phyloP scores from a whole-genome alignment of 352 stramenopile genomes.

The Pythium folliculosum region DNA sequence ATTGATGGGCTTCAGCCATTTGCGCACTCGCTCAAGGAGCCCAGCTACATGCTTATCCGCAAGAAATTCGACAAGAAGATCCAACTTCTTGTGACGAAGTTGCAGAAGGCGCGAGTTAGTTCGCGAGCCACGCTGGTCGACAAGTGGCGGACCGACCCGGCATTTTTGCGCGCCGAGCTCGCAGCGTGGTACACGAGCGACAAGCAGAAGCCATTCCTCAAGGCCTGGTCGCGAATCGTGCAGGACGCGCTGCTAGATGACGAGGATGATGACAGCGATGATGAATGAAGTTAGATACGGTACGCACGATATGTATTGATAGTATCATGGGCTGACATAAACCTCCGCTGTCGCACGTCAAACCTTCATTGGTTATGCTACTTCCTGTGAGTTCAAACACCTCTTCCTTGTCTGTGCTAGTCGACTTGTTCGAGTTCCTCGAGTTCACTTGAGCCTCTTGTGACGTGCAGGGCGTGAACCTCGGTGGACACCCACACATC shows the following conservation, averaged over 20 bases:
- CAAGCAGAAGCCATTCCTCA: constrained; percentile 48
- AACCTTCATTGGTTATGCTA: too few species aligned
- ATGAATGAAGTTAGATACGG: constrained; percentile 10
- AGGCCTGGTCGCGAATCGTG: constrained; percentile 46
- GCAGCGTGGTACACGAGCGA: constrained; percentile 62
- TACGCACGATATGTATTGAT: background rate
- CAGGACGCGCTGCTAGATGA: constrained; percentile 16
- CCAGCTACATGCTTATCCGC: constrained; percentile 90
- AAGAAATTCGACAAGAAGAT: constrained; percentile 90
- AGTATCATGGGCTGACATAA: background rate
- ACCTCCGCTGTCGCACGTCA: too few species aligned
- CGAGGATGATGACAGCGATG: constrained; percentile 11
- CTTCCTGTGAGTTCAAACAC: too few species aligned
- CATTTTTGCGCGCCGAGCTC: constrained; percentile 57
- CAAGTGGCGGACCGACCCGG: constrained; percentile 45
- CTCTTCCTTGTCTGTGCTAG: background rate
- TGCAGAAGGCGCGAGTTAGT: constrained; percentile 53
- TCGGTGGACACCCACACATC: too few species aligned
- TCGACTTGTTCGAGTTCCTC: too few species aligned
- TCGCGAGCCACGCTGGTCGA: constrained; percentile 41
- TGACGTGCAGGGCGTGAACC: too few species aligned
- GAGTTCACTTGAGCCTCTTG: too few species aligned
- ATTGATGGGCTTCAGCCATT: constrained; percentile 74
- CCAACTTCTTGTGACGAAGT: constrained; percentile 65
- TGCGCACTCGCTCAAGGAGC: constrained; percentile 89